A percentile compares a stretch with the other conserved stretches of the same genome.
phyloP scores from a whole-genome alignment of 345 rosid species.

The Cardamine occulta region DNA sequence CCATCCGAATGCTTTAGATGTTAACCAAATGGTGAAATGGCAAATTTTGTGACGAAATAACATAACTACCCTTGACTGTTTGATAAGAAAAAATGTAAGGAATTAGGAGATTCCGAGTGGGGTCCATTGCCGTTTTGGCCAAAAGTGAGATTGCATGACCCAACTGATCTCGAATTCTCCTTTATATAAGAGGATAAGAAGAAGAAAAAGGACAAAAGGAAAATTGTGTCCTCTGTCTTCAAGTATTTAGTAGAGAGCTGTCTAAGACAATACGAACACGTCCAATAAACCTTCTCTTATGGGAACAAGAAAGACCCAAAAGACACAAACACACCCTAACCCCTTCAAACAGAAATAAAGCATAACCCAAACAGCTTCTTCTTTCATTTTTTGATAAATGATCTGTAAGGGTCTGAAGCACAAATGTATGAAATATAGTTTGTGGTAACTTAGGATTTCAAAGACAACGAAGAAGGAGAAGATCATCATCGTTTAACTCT shows the following conservation, averaged over 20 bases:
- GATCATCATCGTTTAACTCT: conserved; percentile 16
- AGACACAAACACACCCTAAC: conserved; percentile 40
- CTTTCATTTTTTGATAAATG: not conserved
- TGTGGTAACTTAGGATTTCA: not conserved
- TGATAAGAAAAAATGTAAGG: not conserved
- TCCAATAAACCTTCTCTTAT: conserved; percentile 34
- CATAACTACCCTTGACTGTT: not conserved
- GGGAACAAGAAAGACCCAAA: conserved; percentile 41
- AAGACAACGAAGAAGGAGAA: conserved; percentile 11
- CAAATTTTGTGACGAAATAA: not conserved
- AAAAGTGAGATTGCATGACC: conserved; percentile 45
- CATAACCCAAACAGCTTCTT: not conserved
- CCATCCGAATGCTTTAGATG: too few relatives aligned
- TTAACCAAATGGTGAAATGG: not conserved
- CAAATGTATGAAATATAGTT: not conserved
- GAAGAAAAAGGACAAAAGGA: not conserved
- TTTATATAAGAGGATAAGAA: not conserved
- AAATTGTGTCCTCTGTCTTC: conserved; percentile 21
- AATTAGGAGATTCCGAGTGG: conserved; percentile 45
- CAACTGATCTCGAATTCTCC: conserved; percentile 20
- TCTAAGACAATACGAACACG: conserved; percentile 37
- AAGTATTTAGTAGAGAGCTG: conserved; percentile 36
- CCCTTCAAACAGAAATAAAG: conserved; percentile 35
- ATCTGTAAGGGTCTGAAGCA: conserved; percentile 7
- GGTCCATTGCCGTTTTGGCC: conserved; percentile 41